Base-by-base conservation (phyloP, 116 monocot genomes). In the Cymodocea nodosa region DNA sequence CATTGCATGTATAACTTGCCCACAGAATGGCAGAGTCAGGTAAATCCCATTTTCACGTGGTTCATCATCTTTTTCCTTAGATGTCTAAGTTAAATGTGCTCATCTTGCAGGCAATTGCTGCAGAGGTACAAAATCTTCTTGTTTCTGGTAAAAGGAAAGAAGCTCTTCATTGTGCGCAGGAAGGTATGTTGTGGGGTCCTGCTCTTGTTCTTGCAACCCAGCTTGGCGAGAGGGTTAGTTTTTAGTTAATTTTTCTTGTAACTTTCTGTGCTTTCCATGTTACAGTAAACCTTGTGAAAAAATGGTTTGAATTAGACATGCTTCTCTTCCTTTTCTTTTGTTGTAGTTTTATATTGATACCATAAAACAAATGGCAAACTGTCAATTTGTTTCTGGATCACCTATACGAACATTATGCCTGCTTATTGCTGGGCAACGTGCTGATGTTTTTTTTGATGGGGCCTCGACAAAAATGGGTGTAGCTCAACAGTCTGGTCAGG, bases 101-200 rank as follows among this genome's bases (percentile, higher is more conserved):
- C 12, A 4, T 65, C 25, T 68, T 77, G 71, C 69, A 98, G 98
- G 63, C 67, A 58, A 84, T 92, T 63, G 89, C 89, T 24, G 56
- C 71, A 63, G 82, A 86, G 74, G 82, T 98, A 5, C 98, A 98
- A 65, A 81, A 73, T 59, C 89, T 98, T 73, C 84, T 98, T 62
- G 80, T 92, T 68, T 86, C 89, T 69, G 98, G 92, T 63, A 98
- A 70, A 83, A 86, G 85, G 66, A 98, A 83, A 77, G 92, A 98
- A 64, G 98, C 98, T 68, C 82, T 98, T 50, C 81, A 86, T 56
- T 68, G 70, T 77, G 98, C 98, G 59, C 98, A 98, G 76, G 92
- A 86, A 48, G 98, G 98, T 72, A 79, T 82, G 66, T 71, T 98
- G 62, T 98, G 98, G 98, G 98, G 98, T 10, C 89, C 84, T 71